Base-by-base conservation (phyloP, 345 rosid species). In the Brassica rapa region DNA sequence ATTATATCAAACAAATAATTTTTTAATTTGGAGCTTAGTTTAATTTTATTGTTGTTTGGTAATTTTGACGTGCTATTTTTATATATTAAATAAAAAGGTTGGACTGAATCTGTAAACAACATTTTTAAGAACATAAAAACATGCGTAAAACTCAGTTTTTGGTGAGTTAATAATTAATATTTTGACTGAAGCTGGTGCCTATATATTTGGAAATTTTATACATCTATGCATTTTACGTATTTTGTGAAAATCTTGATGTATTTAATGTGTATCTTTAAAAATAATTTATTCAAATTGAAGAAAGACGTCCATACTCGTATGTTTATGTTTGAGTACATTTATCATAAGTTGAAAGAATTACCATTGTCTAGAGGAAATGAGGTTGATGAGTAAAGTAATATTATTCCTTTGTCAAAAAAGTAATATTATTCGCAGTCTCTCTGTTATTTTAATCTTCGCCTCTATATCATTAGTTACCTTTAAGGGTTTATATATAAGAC, bases 301-400 rank as follows among this genome's bases (percentile, higher is more conserved):
- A 65, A 23, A 74, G 7, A 74, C 63, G 55, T 62, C 35, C 32
- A 43, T 72, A 63, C n/a, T 51, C 70, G 32, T 11, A 43, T 63
- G 23, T 29, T 49, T 12, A 46, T 29, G 21, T 62, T 14, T 62
- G 61, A 63, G 12, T 73, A 11, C 63, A 62, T 24, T 35, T 23
- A 37, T 16, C 3, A 0, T 43, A 10, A 15, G 6, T 27, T 10
- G 21, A 64, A 33, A n/a, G 16, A 65, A 65, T 53, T 65, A 55
- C 77, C 23, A 32, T 14, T 33, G 10, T 4, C 70, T 63, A 46
- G 35, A 73, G 35, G n/a, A 65, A n/a, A n/a, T 23, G 11, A 33
- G 39, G 25, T 65, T 65, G 56, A 55, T 65, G 56, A 65, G 56
- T 55, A 55, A 51, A 37, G 65, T 29, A 8, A 59, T 59, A 1